Percentiles rank a stretch among this genome's conserved stretches.
These are phyloP conservation scores for Allium sativum DNA, from an alignment of 106 monocot species.

Conservation along the genomic window DNA sequence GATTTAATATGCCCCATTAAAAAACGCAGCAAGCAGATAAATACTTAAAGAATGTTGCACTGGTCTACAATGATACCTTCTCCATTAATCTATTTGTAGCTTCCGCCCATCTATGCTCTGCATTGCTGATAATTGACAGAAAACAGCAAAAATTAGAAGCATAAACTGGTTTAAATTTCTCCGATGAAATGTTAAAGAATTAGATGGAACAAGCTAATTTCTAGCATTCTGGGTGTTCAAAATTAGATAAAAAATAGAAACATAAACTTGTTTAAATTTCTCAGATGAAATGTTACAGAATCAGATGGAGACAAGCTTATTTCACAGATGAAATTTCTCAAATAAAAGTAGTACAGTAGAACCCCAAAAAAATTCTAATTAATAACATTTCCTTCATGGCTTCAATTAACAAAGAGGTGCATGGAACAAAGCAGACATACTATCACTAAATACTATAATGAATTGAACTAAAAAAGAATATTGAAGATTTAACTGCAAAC, in stretches of 20 bases:
- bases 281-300: not conserved
- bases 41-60: not conserved
- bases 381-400: no score
- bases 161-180: not conserved
- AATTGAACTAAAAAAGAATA: not conserved
- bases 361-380: no score
- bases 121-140: conserved; percentile 12
- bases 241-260: not conserved
- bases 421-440: no score
- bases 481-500: not conserved
- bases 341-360: no score
- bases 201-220: not conserved
- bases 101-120: conserved; percentile 39
- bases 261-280: not conserved
- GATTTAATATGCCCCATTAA: not conserved
- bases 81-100: conserved; percentile 69
- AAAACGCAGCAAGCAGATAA: not conserved
- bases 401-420: no score
- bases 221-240: not conserved
- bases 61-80: conserved; percentile 37
- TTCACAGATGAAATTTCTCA: no score
- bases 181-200: not conserved
- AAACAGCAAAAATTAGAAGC: no score
- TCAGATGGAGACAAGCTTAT: no score
- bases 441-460: no score